Conservation (phyloP, 345 rosid genomes). For the Xanthoceras sorbifolium region DNA sequence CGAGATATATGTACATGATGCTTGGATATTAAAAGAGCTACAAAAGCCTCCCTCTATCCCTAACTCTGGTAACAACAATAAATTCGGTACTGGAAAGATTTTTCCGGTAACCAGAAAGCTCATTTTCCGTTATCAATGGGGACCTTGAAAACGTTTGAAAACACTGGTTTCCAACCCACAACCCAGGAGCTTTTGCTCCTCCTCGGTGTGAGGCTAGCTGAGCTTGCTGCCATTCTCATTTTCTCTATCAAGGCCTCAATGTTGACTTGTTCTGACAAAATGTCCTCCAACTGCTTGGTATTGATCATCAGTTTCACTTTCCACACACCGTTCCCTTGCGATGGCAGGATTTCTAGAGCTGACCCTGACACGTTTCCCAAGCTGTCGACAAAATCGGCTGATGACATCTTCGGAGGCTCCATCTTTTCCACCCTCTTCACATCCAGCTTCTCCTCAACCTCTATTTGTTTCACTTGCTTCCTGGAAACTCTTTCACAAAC, state of each 20-base stretch:
- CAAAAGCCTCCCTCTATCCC: background rate
- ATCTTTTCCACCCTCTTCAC: slow-evolving; percentile 1
- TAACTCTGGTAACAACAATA: background rate
- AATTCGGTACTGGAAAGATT: background rate
- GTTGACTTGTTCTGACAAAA: slow-evolving; percentile 60
- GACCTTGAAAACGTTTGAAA: slow-evolving; percentile 30
- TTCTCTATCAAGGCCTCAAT: slow-evolving; percentile 73
- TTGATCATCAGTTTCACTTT: slow-evolving; percentile 68
- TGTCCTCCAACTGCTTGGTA: slow-evolving; percentile 62
- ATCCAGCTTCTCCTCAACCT: slow-evolving; percentile 9
- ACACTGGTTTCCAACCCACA: slow-evolving; percentile 29
- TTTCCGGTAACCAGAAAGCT: background rate
- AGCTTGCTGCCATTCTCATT: slow-evolving; percentile 60
- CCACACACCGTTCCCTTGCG: slow-evolving; percentile 65
- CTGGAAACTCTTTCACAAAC: background rate
- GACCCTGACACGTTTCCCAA: slow-evolving; percentile 27
- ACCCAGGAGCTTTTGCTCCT: slow-evolving; percentile 32
- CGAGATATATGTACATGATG: background rate
- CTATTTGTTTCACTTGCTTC: background rate
- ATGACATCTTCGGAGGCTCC: slow-evolving; percentile 26
- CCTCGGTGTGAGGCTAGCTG: slow-evolving; percentile 27
- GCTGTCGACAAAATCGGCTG: slow-evolving; percentile 25
- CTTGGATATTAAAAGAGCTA: background rate
- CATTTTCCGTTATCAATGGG: slow-evolving; percentile 12
- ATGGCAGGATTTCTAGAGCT: slow-evolving; percentile 53